Base-by-base conservation (phyloP, 108 stramenopile species). In the Cyclotella sp. region DNA sequence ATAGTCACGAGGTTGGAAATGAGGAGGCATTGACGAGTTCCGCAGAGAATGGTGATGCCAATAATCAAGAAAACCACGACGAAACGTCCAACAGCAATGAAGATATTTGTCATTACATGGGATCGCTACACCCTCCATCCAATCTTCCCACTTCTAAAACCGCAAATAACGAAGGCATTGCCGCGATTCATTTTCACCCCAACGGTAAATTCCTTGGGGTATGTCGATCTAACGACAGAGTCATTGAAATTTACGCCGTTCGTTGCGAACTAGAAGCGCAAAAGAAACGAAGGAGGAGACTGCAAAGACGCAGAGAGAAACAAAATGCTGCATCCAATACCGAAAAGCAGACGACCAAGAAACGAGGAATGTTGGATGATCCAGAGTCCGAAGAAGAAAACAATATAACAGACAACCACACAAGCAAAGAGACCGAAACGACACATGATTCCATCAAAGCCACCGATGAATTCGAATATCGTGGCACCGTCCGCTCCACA, bases 401-500 rank as follows among this genome's bases (percentile, higher is more conserved):
- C 44, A 81, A 92, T 42, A 73, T 75, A 59, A 70, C 49, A 22
- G 44, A 51, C 26, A 58, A 76, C 26, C 62, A 47, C 28, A 24
- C 28, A 27, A 29, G 16, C 9, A 46, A 22, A 6, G 26, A 63
- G 10, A 58, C 63, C 18, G 63, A 72, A 27, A 51, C 62, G 65
- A 82, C 45, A 16, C 88, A 86, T 18, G 87, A 90, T n/a, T 41
- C 66, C 45, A 73, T 93, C 22, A 85, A 89, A 55, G 96, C 98
- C 28, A 89, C 85, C 29, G 98, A 99, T 86, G 97, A 98, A 78
- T 88, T 97, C 63, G 96, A 97, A 87, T 92, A 88, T 61, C 58
- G 86, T 34, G 91, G 89, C 49, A 87, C 88, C n/a, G 78, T 95
- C 9, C 82, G 90, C 8, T 86, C 92, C 10, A 74, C 87, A 63